Percentiles rank a stretch among this genome's conserved stretches.
Evolutionary conservation across 75 land plant species (phyloP).

Genomic region (Selaginella tamariscina): DNA sequence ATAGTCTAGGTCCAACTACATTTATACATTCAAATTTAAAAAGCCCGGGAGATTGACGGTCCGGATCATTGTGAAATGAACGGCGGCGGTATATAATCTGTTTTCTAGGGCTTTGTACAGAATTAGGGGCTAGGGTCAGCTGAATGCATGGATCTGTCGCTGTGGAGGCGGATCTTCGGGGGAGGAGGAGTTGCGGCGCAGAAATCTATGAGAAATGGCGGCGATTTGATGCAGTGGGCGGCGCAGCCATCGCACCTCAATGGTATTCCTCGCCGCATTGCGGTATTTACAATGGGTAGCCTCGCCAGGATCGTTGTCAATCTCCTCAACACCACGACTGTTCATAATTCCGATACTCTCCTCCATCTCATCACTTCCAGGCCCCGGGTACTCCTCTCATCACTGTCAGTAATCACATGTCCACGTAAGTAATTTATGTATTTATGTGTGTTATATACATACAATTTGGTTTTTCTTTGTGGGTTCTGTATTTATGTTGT

Average conservation of each 20-base stretch:
- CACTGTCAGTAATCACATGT: constrained; percentile 99
- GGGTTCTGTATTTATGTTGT: no score
- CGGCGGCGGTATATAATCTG: no score
- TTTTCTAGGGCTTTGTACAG: no score
- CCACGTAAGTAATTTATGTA: no score
- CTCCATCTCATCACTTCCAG: constrained; percentile 53
- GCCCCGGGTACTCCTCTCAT: constrained; percentile 75
- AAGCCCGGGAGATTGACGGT: no score
- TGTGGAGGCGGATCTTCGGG: background rate
- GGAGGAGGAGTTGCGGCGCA: background rate
- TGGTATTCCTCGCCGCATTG: constrained; percentile 65
- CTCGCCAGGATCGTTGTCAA: constrained; percentile 46
- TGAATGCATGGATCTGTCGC: background rate
- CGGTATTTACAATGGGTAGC: constrained; percentile 48
- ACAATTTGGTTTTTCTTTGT: no score
- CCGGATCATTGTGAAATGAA: no score
- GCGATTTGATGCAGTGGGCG: constrained; percentile 45
- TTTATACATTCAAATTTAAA: no score
- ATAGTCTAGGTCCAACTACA: no score
- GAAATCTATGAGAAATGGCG: background rate
- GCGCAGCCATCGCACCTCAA: constrained; percentile 42
- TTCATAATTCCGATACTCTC: constrained; percentile 60
- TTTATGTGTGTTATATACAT: no score
- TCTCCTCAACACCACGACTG: constrained; percentile 56
- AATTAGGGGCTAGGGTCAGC: no score